Conservation (phyloP, 2,329 filamentous ascomycete species). For the Neocucurbitaria cava region DNA sequence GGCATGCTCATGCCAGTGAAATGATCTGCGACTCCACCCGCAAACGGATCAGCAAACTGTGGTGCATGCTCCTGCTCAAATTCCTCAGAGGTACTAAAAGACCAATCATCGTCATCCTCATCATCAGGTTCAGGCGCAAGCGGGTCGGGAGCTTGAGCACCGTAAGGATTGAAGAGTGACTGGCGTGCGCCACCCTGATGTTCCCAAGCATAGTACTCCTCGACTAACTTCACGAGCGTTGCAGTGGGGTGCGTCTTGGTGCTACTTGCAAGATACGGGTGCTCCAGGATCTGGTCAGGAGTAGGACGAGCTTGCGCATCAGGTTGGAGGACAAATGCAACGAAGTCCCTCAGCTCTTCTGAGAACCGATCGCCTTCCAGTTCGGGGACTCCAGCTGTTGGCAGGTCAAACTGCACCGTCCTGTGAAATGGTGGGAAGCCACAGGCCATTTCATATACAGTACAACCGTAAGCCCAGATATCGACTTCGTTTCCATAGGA, state of each 20-base stretch:
- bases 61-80: slow-evolving; percentile 58
- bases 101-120: slow-evolving; percentile 64
- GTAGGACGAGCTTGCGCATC: slow-evolving; percentile 72
- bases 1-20: slow-evolving; percentile 48
- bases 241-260: slow-evolving; percentile 68
- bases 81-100: slow-evolving; percentile 68
- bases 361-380: slow-evolving; percentile 77
- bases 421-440: slow-evolving; percentile 74
- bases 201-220: slow-evolving; percentile 78
- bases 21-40: slow-evolving; percentile 35
- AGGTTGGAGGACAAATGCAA: slow-evolving; percentile 75
- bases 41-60: slow-evolving; percentile 56
- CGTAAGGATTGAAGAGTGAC: slow-evolving; percentile 67
- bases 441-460: slow-evolving; percentile 81
- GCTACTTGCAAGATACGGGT: slow-evolving; percentile 72
- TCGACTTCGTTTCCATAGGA: slow-evolving; percentile 64
- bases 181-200: slow-evolving; percentile 73
- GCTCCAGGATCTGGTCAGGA: slow-evolving; percentile 72
- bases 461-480: slow-evolving; percentile 85
- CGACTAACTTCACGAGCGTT: slow-evolving; percentile 69
- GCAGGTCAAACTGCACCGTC: slow-evolving; percentile 35
- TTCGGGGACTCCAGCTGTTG: slow-evolving; percentile 64
- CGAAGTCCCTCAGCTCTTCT: slow-evolving; percentile 69
- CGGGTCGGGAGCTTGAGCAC: slow-evolving; percentile 63
- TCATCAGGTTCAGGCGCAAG: slow-evolving; percentile 52